phyloP scores from a whole-genome alignment of 305 asterid species.

The Fraxinus sp. region DNA sequence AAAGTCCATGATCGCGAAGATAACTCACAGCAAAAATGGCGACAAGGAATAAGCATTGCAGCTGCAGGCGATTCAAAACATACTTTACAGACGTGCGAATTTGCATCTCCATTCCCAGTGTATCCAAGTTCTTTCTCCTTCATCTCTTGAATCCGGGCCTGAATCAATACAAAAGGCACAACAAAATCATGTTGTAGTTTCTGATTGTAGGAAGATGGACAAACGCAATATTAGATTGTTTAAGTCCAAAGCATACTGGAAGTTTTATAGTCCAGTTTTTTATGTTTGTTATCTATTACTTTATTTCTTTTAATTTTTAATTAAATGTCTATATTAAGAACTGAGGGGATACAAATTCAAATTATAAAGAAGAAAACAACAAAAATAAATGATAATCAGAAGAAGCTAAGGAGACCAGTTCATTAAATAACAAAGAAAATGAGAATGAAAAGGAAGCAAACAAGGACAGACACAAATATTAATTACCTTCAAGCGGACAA shows the following conservation, averaged over 20 bases:
- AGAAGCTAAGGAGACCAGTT: not conserved
- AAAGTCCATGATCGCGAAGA: not conserved
- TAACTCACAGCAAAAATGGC: slow-evolving; percentile 91
- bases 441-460: not conserved
- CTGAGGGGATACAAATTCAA: not conserved
- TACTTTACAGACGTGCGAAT: slow-evolving; percentile 86
- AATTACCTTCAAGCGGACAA: too few relatives aligned
- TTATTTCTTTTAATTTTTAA: not conserved
- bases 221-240: not conserved
- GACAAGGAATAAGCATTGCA: slow-evolving; percentile 97
- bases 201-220: not conserved
- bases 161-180: slow-evolving; percentile 19
- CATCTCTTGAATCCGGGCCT: slow-evolving; percentile 98
- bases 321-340: not conserved
- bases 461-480: too few relatives aligned
- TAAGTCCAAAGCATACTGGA: not conserved
- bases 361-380: not conserved
- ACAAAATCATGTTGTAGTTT: slow-evolving; percentile 12
- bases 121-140: slow-evolving; percentile 78
- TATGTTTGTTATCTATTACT: not conserved
- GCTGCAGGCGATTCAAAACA: slow-evolving; percentile 91
- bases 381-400: not conserved
- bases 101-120: slow-evolving; percentile 71
- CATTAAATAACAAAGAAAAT: not conserved
- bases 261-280: not conserved